Conservation (phyloP, 306 rosid genomes). For the Lathyrus sativus region DNA sequence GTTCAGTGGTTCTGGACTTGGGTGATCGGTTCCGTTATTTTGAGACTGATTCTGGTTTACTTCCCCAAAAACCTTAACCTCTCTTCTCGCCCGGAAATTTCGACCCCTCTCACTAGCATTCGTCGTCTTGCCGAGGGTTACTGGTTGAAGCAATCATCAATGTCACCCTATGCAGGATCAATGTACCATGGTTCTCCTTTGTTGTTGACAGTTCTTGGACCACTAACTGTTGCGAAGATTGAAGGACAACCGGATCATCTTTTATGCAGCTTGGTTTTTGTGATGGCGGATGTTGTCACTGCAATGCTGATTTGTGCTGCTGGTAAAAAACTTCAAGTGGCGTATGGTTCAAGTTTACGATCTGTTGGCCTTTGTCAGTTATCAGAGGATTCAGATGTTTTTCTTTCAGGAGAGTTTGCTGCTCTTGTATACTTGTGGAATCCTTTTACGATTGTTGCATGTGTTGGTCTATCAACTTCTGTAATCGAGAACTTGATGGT, state of each 20-base stretch:
- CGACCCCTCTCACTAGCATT: conserved; percentile 91
- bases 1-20: conserved; percentile 69
- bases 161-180: conserved; percentile 93
- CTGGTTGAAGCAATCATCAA: conserved; percentile 84
- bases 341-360: conserved; percentile 59
- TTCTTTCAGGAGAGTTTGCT: conserved; percentile 53
- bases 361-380: conserved; percentile 51
- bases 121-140: conserved; percentile 92
- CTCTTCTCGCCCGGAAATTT: conserved; percentile 90
- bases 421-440: conserved; percentile 55
- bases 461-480: conserved; percentile 60
- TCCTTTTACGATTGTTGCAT: conserved; percentile 54
- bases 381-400: conserved; percentile 49
- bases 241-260: conserved; percentile 79
- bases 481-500: conserved; percentile 52
- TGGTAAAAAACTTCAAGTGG: conserved; percentile 63
- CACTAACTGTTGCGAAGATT: conserved; percentile 67
- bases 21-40: conserved; percentile 58
- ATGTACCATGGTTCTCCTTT: conserved; percentile 96
- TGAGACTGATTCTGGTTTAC: conserved; percentile 70
- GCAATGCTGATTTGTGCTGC: conserved; percentile 73
- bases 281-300: conserved; percentile 75
- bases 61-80: conserved; percentile 75
- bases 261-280: conserved; percentile 79
- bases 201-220: conserved; percentile 82